phyloP scores from a whole-genome alignment of 306 rosid species.

The Glycine tomentella region DNA sequence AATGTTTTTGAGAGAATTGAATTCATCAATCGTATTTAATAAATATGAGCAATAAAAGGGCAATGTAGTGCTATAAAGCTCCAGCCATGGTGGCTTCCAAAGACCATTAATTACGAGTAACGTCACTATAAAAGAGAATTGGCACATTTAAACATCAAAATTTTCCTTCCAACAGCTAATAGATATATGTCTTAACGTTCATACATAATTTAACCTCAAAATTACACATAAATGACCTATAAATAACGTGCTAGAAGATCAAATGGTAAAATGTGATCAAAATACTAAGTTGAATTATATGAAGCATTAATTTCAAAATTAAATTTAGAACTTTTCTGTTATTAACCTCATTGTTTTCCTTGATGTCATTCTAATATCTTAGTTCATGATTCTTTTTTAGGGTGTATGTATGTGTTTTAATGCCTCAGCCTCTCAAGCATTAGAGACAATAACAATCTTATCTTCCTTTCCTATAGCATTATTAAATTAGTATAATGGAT shows the following conservation, averaged over 20 bases:
- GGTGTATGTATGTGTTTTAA: not conserved
- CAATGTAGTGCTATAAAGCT: not conserved
- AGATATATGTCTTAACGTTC: not conserved
- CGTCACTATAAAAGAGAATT: not conserved
- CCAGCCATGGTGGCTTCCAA: not conserved
- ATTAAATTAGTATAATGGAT: not conserved
- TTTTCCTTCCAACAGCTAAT: not conserved
- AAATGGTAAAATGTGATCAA: not conserved
- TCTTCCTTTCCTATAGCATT: not conserved
- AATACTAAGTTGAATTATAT: not conserved
- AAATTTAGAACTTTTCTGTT: not conserved
- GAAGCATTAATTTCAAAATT: not conserved
- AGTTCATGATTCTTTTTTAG: not conserved
- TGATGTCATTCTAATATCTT: not conserved
- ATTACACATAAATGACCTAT: not conserved
- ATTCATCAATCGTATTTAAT: not conserved
- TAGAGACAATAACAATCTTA: not conserved
- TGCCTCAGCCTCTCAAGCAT: slow-evolving; percentile 3
- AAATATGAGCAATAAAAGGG: not conserved
- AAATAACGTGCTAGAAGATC: not conserved
- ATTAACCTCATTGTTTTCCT: not conserved
- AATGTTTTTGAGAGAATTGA: not conserved
- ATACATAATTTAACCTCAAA: not conserved
- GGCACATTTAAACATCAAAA: not conserved
- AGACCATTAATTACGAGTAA: not conserved